These are phyloP conservation scores for Leishmania guyanensis DNA, from an alignment of 208 protist genomes.

Conservation along the genomic window DNA sequence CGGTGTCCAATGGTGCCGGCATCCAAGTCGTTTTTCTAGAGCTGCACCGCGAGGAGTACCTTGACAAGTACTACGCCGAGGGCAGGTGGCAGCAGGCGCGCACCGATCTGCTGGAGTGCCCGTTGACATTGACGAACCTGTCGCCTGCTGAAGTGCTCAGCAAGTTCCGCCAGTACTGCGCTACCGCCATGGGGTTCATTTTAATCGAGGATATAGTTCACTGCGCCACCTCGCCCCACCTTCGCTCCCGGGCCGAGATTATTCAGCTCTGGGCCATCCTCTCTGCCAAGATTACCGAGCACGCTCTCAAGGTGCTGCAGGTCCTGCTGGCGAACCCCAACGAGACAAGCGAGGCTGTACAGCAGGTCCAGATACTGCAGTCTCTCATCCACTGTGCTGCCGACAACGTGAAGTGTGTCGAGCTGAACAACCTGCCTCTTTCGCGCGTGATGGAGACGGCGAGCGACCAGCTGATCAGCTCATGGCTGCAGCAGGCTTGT, in stretches of 20 bases:
- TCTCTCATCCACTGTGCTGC: constrained; percentile 61
- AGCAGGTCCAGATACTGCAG: constrained; percentile 67
- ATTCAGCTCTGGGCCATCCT: constrained; percentile 80
- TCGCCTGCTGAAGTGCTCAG: constrained; percentile 40
- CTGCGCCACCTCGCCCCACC: constrained; percentile 76
- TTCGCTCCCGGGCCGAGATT: constrained; percentile 76
- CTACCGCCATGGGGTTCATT: constrained; percentile 78
- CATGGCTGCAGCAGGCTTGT: constrained; percentile 83
- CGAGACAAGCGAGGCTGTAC: constrained; percentile 64
- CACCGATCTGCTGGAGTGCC: constrained; percentile 60
- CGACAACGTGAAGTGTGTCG: constrained; percentile 65
- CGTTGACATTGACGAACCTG: constrained; percentile 36
- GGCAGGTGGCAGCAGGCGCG: constrained; percentile 70
- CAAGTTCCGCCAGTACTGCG: constrained; percentile 66
- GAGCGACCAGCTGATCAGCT: constrained; percentile 80
- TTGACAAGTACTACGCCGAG: constrained; percentile 74
- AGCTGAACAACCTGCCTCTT: constrained; percentile 73
- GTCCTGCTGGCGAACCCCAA: constrained; percentile 54
- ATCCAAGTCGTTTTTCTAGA: constrained; percentile 83
- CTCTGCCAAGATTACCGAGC: constrained; percentile 47
- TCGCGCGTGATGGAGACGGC: constrained; percentile 72
- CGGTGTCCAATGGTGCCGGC: constrained; percentile 67
- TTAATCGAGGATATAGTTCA: constrained; percentile 87
- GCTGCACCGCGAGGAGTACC: constrained; percentile 78
- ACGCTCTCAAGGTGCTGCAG: constrained; percentile 44